These are phyloP conservation scores for Tetrastigma voinierianum DNA, from an alignment of 164 flowering plant species.

Conservation along the genomic window DNA sequence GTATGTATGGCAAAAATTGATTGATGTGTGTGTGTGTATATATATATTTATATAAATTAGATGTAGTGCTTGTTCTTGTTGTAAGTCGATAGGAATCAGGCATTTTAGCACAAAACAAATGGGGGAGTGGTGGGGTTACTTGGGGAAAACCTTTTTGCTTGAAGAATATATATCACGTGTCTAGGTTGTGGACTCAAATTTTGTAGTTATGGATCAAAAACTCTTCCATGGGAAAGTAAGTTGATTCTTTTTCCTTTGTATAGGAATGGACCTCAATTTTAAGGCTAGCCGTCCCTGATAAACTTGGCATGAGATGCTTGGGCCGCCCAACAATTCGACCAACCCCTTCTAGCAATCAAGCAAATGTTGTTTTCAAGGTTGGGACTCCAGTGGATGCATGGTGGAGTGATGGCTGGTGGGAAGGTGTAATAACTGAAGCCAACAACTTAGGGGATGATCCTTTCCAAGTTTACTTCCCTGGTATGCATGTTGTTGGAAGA, in stretches of 20 bases:
- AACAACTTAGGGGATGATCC: constrained; percentile 26
- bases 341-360: constrained; percentile 27
- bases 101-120: no score
- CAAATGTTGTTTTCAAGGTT: constrained; percentile 32
- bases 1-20: no score
- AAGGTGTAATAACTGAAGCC: constrained; percentile 68
- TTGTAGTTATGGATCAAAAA: neutral
- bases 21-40: no score
- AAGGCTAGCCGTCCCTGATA: constrained; percentile 69
- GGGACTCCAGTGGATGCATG: constrained; percentile 91
- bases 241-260: constrained; percentile 3
- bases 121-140: no score
- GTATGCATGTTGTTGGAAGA: constrained; percentile 32
- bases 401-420: constrained; percentile 99
- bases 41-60: no score
- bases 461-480: constrained; percentile 78
- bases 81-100: no score
- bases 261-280: constrained; percentile 90
- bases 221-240: neutral
- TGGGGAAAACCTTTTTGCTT: no score
- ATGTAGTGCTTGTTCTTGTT: no score
- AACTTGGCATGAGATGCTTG: constrained; percentile 73
- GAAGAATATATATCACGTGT: neutral
- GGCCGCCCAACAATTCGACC: constrained; percentile 81
- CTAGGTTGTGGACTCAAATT: neutral